phyloP scores from a whole-genome alignment of 1,139 yeast genomes.

The Sugiyamaella xylanicola region DNA sequence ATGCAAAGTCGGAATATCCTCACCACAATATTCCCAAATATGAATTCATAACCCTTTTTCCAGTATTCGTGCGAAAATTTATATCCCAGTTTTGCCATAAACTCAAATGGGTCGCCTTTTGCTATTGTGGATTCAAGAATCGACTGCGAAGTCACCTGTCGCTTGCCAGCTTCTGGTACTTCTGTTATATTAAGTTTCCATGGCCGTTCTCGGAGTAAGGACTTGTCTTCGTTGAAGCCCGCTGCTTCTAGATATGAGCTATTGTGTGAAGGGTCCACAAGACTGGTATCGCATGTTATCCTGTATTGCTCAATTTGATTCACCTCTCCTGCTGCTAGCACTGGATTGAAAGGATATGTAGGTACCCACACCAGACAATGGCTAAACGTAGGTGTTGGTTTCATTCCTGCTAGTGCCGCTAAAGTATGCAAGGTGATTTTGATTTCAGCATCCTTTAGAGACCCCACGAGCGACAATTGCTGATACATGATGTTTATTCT shows the following conservation, averaged over 20 bases:
- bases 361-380: slow-evolving; percentile 42
- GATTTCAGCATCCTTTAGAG: slow-evolving; percentile 38
- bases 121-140: slow-evolving; percentile 65
- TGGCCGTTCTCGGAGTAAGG: slow-evolving; percentile 22
- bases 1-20: slow-evolving; percentile 58
- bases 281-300: slow-evolving; percentile 27
- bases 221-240: slow-evolving; percentile 23
- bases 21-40: slow-evolving; percentile 63
- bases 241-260: slow-evolving; percentile 15
- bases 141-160: slow-evolving; percentile 66
- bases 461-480: slow-evolving; percentile 41
- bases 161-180: slow-evolving; percentile 85
- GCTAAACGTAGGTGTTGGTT: slow-evolving; percentile 34
- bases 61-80: slow-evolving; percentile 65
- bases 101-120: slow-evolving; percentile 42
- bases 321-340: slow-evolving; percentile 40
- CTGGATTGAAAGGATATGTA: slow-evolving; percentile 37
- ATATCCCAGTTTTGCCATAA: slow-evolving; percentile 72
- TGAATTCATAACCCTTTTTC: slow-evolving; percentile 65
- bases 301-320: slow-evolving; percentile 44
- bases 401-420: slow-evolving; percentile 43
- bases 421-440: slow-evolving; percentile 41
- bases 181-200: slow-evolving; percentile 78
- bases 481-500: slow-evolving; percentile 38
- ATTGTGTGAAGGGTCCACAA: not conserved